These are phyloP conservation scores for Aegilops bicornis DNA, from an alignment of 176 grass and related monocot species.

Conservation along the genomic window DNA sequence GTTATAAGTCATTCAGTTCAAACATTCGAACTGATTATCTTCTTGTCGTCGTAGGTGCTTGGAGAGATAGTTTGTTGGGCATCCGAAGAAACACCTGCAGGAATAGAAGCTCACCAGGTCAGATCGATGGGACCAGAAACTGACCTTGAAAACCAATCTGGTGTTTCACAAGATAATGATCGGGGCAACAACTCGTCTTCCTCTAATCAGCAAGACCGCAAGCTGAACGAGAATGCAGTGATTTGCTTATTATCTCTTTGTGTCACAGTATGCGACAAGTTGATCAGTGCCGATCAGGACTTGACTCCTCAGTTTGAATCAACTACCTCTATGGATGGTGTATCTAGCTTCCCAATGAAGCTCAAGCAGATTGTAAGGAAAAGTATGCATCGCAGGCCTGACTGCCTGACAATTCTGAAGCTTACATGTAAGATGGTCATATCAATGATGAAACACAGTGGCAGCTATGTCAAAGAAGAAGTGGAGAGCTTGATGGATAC, in stretches of 20 bases:
- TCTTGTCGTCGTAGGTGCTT: neutral
- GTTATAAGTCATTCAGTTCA: too few species aligned
- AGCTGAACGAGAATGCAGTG: accelerated
- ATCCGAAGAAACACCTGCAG: neutral
- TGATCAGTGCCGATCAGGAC: neutral
- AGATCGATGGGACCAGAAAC: too few species aligned
- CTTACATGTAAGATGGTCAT: neutral
- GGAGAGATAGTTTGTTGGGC: neutral
- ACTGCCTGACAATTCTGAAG: neutral
- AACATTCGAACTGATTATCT: neutral
- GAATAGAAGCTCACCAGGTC: neutral
- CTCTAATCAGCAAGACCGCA: too few species aligned
- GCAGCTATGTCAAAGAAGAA: neutral
- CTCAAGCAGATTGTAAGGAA: neutral
- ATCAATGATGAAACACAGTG: neutral
- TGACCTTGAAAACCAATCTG: neutral
- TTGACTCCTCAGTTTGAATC: neutral
- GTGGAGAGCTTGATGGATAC: neutral
- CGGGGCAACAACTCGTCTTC: too few species aligned
- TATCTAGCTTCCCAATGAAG: neutral
- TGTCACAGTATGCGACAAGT: neutral
- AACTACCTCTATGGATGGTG: neutral
- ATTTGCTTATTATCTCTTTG: neutral
- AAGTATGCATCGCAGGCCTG: accelerated
- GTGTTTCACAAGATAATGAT: neutral